phyloP scores from a whole-genome alignment of 768 basidiomycete species.

The Candolleomyces eurysporus region DNA sequence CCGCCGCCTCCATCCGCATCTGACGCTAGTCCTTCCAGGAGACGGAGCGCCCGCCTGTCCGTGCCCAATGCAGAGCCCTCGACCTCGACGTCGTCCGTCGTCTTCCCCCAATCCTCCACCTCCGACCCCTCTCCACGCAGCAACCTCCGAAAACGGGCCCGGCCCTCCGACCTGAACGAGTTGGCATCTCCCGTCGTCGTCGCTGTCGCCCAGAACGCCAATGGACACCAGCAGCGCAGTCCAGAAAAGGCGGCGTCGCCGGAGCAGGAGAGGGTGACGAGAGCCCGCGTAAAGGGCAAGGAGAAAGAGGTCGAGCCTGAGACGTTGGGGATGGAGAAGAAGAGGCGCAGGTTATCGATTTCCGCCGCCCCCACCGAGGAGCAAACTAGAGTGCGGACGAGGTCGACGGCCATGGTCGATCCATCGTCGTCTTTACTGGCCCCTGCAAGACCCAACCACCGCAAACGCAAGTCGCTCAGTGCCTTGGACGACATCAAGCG shows the following conservation, averaged over 20 bases:
- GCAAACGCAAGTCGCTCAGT: slow-evolving; percentile 9
- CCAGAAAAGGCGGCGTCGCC: background rate
- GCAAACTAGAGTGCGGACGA: background rate
- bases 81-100: background rate
- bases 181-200: background rate
- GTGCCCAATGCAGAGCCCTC: background rate
- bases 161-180: background rate
- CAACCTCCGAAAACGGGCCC: background rate
- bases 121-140: background rate
- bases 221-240: background rate
- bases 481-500: slow-evolving; percentile 6
- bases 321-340: background rate
- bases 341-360: background rate
- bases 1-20: background rate
- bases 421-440: background rate
- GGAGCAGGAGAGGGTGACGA: background rate
- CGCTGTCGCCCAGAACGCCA: background rate
- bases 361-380: background rate
- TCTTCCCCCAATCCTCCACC: background rate
- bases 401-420: background rate
- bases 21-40: background rate
- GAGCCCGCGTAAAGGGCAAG: background rate
- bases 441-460: background rate
- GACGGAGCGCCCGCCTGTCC: background rate
- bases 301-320: background rate